Base-by-base conservation (phyloP, 345 rosid genomes). In the Brassica cretica region DNA sequence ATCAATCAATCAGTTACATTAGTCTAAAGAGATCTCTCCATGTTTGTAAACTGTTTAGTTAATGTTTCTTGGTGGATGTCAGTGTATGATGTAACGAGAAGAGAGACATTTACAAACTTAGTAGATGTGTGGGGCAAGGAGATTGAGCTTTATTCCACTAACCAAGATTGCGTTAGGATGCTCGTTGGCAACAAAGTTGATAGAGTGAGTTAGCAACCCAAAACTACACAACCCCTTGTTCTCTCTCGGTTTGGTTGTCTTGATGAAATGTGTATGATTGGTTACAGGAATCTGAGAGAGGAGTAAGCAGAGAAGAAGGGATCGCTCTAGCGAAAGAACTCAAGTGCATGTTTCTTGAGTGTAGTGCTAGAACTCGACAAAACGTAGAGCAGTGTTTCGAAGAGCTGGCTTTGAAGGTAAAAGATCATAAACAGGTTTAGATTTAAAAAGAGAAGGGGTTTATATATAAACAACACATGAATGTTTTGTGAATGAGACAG, bases 101-200 rank as follows among this genome's bases (percentile, higher is more conserved):
- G 97, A 80, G 97, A 92, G 77, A 88, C 95, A 51, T 94, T 94
- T 79, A 87, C 93, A 39, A 92, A 91, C 84, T 82, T 94, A 77
- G 87, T 90, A 27, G 93, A 94, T 72, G 91, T 92, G 59, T 94
- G 98, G 98, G 87, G 93, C 65, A 94, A 94, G 83, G 98, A 94
- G 85, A 87, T 91, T 73, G 97, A 89, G 70, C 93, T 94, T 51
- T 89, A 88, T 67, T 89, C 90, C 15, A 89, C 95, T 14, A 91
- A 90, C 82, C 92, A 80, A 78, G 88, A 90, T 68, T 92, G 98
- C 74, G 86, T 94, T 64, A 92, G 88, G 90, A 88, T 94, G 88
- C 97, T 94, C 16, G 98, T 94, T 44, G 98, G 97, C 21, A 94
- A 94, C 82, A 91, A 94, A 91, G 95, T 94, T 39, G 98, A 94